A percentile compares a stretch with the other conserved stretches of the same genome.
phyloP scores from a whole-genome alignment of 2,329 filamentous ascomycete species.

The Penicillium sp. region DNA sequence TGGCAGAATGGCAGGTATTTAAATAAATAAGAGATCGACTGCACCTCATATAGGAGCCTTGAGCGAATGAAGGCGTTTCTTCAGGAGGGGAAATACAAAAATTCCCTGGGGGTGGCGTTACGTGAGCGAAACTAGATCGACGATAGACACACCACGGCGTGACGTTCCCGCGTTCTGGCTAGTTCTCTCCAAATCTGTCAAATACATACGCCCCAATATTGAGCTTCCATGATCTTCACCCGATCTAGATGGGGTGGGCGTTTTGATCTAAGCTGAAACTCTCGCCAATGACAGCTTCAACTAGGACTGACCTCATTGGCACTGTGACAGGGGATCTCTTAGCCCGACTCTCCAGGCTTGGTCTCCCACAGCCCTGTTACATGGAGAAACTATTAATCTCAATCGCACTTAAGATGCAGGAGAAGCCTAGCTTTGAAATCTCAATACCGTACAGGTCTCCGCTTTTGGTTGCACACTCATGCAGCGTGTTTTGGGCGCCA shows the following conservation, averaged over 20 bases:
- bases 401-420: constrained; percentile 8
- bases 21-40: not conserved
- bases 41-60: not conserved
- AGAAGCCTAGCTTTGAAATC: constrained; percentile 8
- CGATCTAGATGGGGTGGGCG: constrained; percentile 2
- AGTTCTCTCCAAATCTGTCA: constrained; percentile 7
- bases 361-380: constrained; percentile 1
- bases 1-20: not conserved
- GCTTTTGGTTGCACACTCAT: constrained; percentile 11
- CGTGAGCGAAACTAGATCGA: not conserved
- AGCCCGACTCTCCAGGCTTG: not conserved
- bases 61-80: not conserved
- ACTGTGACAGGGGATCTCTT: not conserved
- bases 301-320: constrained; percentile 1
- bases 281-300: not conserved
- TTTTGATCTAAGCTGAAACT: not conserved
- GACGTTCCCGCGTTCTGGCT: constrained; percentile 1
- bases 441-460: constrained; percentile 1
- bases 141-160: not conserved
- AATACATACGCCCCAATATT: constrained; percentile 5
- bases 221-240: constrained; percentile 5
- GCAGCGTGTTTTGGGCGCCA: not conserved
- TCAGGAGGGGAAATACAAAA: not conserved
- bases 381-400: constrained; percentile 10
- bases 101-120: constrained; percentile 5